Percentiles rank a stretch among this genome's conserved stretches.
Evolutionary conservation across 768 basidiomycete genomes (phyloP).

Genomic region (Melanogaster broomeanus): DNA sequence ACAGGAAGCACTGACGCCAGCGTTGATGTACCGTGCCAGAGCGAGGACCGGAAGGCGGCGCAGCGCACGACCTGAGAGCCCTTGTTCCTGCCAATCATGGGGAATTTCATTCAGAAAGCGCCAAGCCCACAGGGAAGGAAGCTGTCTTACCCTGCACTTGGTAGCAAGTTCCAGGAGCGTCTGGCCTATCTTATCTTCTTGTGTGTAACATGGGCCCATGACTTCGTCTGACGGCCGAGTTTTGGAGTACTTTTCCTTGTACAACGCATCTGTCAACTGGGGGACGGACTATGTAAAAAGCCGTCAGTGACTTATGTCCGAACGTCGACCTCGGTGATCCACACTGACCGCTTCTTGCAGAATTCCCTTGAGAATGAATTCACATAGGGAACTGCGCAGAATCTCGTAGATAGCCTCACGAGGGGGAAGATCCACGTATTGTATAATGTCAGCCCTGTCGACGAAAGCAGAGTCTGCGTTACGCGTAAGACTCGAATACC

Average conservation of each 20-base stretch:
- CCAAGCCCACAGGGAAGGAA: background rate
- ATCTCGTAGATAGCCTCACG: slow-evolving; percentile 94
- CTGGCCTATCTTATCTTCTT: slow-evolving; percentile 54
- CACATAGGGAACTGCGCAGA: slow-evolving; percentile 74
- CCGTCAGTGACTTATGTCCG: slow-evolving; percentile 1
- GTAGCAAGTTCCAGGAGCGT: slow-evolving; percentile 68
- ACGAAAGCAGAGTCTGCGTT: slow-evolving; percentile 86
- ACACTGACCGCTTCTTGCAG: slow-evolving; percentile 60
- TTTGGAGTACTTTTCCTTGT: slow-evolving; percentile 14
- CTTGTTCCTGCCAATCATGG: slow-evolving; percentile 49
- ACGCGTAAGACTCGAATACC: slow-evolving; percentile 1
- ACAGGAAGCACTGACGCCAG: slow-evolving; percentile 35
- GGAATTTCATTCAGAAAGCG: slow-evolving; percentile 2
- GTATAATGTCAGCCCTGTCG: slow-evolving; percentile 95
- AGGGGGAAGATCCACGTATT: slow-evolving; percentile 91
- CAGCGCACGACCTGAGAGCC: slow-evolving; percentile 91
- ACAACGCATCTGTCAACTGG: slow-evolving; percentile 51
- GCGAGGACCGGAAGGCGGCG: slow-evolving; percentile 94
- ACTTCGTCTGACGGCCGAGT: slow-evolving; percentile 5
- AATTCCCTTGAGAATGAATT: slow-evolving; percentile 76
- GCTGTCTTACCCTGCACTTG: slow-evolving; percentile 70
- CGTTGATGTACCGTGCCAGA: slow-evolving; percentile 78
- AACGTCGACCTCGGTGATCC: background rate
- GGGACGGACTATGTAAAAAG: slow-evolving; percentile 54
- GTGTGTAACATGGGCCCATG: slow-evolving; percentile 40